Conservation (phyloP, 169 alveolate genomes). For the Plasmodium billcollinsi region DNA sequence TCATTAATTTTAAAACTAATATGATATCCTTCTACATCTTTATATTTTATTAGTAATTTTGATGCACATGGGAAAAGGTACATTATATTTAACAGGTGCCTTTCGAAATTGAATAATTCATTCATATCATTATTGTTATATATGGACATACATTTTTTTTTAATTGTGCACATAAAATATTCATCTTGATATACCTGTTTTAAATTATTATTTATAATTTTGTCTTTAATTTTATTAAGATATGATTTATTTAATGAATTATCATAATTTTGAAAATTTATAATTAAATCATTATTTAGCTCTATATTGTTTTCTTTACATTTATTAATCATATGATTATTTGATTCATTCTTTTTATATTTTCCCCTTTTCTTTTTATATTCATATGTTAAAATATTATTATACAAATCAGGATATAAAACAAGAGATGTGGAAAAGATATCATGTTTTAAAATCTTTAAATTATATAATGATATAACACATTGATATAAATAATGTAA, state of each 20-base stretch:
- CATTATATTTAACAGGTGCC: constrained; percentile 52
- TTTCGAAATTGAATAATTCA: constrained; percentile 48
- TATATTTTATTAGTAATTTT: constrained; percentile 54
- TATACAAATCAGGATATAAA: constrained; percentile 49
- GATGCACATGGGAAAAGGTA: constrained; percentile 62
- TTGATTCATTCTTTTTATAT: background rate
- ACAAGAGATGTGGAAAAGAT: constrained; percentile 18
- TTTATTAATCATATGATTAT: background rate
- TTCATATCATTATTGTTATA: constrained; percentile 37
- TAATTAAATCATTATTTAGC: background rate
- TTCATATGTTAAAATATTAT: constrained; percentile 27
- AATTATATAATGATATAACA: constrained; percentile 35
- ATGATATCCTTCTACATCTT: constrained; percentile 57
- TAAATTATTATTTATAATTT: background rate
- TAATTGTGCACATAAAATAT: constrained; percentile 4
- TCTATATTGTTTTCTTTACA: background rate
- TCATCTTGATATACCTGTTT: background rate
- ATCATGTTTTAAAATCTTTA: constrained; percentile 47
- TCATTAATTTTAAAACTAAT: constrained; percentile 47
- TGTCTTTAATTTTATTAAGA: background rate
- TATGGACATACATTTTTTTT: constrained; percentile 27
- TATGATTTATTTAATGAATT: background rate
- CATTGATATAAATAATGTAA: constrained; percentile 52
- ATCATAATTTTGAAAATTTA: background rate
- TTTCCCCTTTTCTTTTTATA: background rate